These are phyloP conservation scores for Aspergillus funiculosus DNA, from an alignment of 495 filamentous ascomycete species.

Conservation along the genomic window DNA sequence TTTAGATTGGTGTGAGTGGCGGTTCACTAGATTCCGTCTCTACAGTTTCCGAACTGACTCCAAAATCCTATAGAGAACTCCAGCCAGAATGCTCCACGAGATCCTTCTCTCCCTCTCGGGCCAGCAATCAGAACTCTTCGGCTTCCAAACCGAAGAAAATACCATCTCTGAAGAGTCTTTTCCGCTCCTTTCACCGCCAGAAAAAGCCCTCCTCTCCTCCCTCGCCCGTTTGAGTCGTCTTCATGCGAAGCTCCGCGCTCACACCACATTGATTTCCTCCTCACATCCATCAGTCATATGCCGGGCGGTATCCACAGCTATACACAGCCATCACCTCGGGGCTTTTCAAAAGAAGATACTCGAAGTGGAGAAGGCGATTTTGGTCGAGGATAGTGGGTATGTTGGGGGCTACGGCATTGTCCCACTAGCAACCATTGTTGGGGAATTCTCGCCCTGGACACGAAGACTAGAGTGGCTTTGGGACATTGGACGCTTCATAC, in stretches of 20 bases:
- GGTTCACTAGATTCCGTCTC: background rate
- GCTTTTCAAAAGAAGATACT: slow-evolving; percentile 78
- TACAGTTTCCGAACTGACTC: slow-evolving; percentile 6
- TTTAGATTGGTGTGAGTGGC: slow-evolving; percentile 23
- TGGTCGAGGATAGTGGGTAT: slow-evolving; percentile 61
- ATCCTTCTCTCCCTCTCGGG: slow-evolving; percentile 92
- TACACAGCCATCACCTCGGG: slow-evolving; percentile 65
- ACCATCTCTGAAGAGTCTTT: slow-evolving; percentile 36
- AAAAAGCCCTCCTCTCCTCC: slow-evolving; percentile 72
- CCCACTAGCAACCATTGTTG: slow-evolving; percentile 76
- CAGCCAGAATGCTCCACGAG: slow-evolving; percentile 83
- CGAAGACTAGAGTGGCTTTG: slow-evolving; percentile 81
- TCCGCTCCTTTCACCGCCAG: slow-evolving; percentile 63
- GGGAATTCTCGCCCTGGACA: slow-evolving; percentile 79
- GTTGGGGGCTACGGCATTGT: slow-evolving; percentile 92
- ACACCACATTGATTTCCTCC: slow-evolving; percentile 58
- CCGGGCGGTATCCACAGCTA: slow-evolving; percentile 77
- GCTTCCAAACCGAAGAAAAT: slow-evolving; percentile 34
- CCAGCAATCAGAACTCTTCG: slow-evolving; percentile 81
- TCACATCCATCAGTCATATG: slow-evolving; percentile 73
- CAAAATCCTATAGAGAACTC: slow-evolving; percentile 21
- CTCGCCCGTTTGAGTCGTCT: slow-evolving; percentile 69
- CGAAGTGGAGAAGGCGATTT: slow-evolving; percentile 71
- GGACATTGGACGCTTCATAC: slow-evolving; percentile 62
- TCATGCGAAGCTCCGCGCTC: slow-evolving; percentile 61